These are phyloP conservation scores for Domatiomyces globalis DNA, from an alignment of 2,329 filamentous ascomycete genomes.

Conservation along the genomic window DNA sequence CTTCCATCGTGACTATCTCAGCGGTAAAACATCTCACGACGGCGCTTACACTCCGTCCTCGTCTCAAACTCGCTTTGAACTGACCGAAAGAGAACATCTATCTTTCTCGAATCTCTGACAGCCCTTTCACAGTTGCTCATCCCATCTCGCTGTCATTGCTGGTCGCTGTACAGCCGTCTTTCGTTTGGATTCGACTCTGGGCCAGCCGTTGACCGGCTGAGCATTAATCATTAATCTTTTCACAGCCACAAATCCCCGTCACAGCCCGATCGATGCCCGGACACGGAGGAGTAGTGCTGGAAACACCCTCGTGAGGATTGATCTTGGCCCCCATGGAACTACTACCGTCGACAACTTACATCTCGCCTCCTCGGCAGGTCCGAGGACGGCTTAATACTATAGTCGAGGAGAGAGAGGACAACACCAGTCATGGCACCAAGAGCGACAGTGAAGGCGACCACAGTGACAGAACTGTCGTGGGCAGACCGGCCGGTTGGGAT, in stretches of 20 bases:
- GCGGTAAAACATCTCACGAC: neutral
- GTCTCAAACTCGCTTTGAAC: neutral
- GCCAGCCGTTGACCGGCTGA: constrained; percentile 1
- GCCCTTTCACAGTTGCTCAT: neutral
- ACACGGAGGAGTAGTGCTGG: neutral
- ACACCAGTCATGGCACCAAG: constrained; percentile 21
- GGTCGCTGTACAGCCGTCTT: constrained; percentile 1
- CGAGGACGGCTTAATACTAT: constrained; percentile 49
- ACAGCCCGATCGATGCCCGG: neutral
- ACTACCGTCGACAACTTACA: constrained; percentile 38
- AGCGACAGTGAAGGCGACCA: constrained; percentile 21
- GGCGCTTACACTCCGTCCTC: neutral
- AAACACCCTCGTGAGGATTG: constrained; percentile 6
- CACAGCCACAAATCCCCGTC: neutral
- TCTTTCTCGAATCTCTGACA: neutral
- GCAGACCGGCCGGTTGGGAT: constrained; percentile 21
- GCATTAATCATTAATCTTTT: neutral
- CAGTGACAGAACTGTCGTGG: constrained; percentile 23
- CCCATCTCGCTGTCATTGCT: neutral
- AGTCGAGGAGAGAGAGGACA: constrained; percentile 41
- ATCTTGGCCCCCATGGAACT: constrained; percentile 20
- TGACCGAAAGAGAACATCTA: neutral
- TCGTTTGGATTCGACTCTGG: neutral
- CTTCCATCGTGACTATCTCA: neutral
- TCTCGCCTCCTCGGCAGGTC: constrained; percentile 42